These are phyloP conservation scores for Mycena alexandri DNA, from an alignment of 768 basidiomycete species.

Conservation along the genomic window DNA sequence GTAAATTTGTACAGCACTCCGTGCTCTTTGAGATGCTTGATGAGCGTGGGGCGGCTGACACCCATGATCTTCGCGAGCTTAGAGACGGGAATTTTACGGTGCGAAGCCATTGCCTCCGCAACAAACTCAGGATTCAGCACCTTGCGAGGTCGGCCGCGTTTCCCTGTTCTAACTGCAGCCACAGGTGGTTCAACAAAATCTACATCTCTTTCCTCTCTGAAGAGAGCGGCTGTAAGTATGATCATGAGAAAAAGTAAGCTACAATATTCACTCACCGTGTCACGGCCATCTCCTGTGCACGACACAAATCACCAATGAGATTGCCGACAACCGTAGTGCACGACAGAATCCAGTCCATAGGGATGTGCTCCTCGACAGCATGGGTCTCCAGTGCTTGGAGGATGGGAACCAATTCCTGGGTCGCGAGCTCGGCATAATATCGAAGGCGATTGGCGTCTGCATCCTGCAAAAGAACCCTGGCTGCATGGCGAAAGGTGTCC, in stretches of 20 bases:
- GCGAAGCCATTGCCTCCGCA: constrained; percentile 9
- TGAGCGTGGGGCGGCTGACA: constrained; percentile 4
- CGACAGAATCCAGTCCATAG: no score
- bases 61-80: not conserved
- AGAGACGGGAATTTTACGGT: not conserved
- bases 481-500: constrained; percentile 7
- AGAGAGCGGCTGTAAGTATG: not conserved
- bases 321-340: not conserved
- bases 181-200: constrained; percentile 9
- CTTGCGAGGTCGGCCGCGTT: constrained; percentile 11
- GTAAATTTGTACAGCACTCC: constrained; percentile 7
- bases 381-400: constrained; percentile 6
- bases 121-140: not conserved
- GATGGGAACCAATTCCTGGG: constrained; percentile 7
- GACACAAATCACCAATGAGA: constrained; percentile 1
- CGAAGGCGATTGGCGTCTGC: constrained; percentile 4
- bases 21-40: constrained; percentile 7
- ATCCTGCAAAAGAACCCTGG: constrained; percentile 1
- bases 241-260: not conserved
- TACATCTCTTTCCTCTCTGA: not conserved
- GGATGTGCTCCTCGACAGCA: not conserved
- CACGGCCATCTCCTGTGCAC: not conserved
- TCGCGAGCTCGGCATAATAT: constrained; percentile 2
- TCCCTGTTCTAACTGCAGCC: not conserved
- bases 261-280: constrained; percentile 1